Evolutionary conservation across 257 asterid genomes (phyloP), one percentile per base, ranked within the genome.

Genomic region (Plantago major): DNA sequence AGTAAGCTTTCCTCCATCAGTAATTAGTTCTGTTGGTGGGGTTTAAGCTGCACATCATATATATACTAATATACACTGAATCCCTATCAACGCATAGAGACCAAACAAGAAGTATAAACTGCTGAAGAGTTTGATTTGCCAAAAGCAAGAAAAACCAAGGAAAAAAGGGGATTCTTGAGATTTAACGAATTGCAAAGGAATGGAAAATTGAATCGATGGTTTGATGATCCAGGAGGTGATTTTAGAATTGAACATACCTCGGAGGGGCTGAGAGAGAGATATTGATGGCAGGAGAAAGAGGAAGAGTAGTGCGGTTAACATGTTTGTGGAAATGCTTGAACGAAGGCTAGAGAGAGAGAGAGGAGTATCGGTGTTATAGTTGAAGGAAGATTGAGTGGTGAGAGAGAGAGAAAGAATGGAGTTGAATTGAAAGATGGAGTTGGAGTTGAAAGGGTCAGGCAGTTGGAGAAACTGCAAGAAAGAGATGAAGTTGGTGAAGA

Each of bases 401-500:
- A n/a, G n/a, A n/a, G n/a, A n/a, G n/a, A n/a, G n/a, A n/a, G n/a
- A n/a, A n/a, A n/a, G n/a, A n/a, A n/a, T n/a, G n/a, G n/a, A n/a
- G n/a, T n/a, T n/a, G n/a, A n/a, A n/a, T n/a, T n/a, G n/a, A n/a
- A n/a, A n/a, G 70, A 56, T 44, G 74, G 18, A 66, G 42, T 22
- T 47, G 67, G 68, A 61, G 67, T 67, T 66, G 73, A 62, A 67
- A 8, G 17, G 70, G 69, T 68, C 64, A 13, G 49, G 12, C 0
- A n/a, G 77, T 65, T 71, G 28, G 72, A 56, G 63, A 64, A 72
- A 51, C 53, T 14, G 56, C 79, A 81, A 72, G 83, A 49, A 77
- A 74, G 81, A 77, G 79, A 69, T 74, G 82, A 72, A 82, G 83
- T 79, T 46, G 73, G 49, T 66, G 65, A 60, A 49, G 81, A 79